phyloP scores from a whole-genome alignment of 345 rosid species.

The Geranium brycei region DNA sequence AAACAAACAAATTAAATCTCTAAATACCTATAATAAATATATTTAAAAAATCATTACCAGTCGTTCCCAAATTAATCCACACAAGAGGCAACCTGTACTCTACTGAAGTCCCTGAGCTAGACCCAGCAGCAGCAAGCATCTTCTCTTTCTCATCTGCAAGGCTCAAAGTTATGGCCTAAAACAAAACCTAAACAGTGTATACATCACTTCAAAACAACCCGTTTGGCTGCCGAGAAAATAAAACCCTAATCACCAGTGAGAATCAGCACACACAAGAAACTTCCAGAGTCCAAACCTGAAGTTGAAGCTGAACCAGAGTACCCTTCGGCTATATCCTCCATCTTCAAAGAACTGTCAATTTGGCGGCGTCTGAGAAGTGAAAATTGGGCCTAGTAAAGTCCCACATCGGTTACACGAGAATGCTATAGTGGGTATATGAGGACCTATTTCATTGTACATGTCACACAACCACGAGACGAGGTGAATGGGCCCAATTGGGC shows the following conservation, averaged over 20 bases:
- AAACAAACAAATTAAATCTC: background rate
- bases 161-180: background rate
- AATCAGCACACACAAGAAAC: no score
- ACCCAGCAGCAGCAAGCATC: conserved; percentile 12
- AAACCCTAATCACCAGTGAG: background rate
- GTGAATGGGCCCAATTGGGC: no score
- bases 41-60: conserved; percentile 32
- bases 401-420: no score
- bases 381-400: no score
- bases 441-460: no score
- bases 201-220: background rate
- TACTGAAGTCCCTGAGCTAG: background rate
- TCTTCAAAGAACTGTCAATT: background rate
- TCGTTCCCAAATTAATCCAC: conserved; percentile 93
- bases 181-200: no score
- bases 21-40: background rate
- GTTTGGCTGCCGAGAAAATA: background rate
- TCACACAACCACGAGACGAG: no score
- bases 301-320: background rate
- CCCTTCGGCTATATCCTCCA: conserved; percentile 32
- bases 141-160: conserved; percentile 8
- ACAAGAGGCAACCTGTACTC: conserved; percentile 65
- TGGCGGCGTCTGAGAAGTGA: background rate
- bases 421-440: no score
- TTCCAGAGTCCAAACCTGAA: conserved; percentile 2